Evolutionary conservation across 106 monocot species (phyloP).

Genomic region (Dendrobium huoshanense): DNA sequence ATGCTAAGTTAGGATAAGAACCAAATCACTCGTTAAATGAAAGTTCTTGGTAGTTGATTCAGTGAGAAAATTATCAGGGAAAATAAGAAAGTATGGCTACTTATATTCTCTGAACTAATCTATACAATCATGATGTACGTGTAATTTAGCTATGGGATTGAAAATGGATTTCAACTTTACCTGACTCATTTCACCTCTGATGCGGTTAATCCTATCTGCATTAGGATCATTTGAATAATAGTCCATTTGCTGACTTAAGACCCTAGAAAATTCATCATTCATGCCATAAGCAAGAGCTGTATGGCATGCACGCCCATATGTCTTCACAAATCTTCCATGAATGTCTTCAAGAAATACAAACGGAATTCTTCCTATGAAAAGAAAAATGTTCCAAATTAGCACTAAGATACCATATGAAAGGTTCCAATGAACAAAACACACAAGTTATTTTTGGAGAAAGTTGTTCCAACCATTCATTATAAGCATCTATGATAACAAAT

Average conservation of each 20-base stretch:
- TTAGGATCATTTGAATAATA: constrained; percentile 94
- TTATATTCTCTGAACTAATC: not conserved
- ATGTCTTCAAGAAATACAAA: constrained; percentile 97
- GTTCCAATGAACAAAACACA: not conserved
- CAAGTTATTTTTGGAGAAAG: not conserved
- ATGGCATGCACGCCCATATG: constrained; percentile 89
- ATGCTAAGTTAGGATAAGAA: not conserved
- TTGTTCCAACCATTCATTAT: not conserved
- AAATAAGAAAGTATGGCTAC: not conserved
- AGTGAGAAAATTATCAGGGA: not conserved
- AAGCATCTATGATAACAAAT: not conserved
- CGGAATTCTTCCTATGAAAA: constrained; percentile 74
- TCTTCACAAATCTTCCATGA: constrained; percentile 87
- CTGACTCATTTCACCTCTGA: constrained; percentile 97
- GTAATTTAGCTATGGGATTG: not conserved
- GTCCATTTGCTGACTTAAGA: constrained; percentile 92
- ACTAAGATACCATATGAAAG: not conserved
- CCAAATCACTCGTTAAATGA: not conserved
- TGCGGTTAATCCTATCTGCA: constrained; percentile 95
- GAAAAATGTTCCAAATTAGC: not conserved
- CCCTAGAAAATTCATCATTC: constrained; percentile 98
- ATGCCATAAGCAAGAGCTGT: constrained; percentile 95
- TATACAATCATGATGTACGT: not conserved
- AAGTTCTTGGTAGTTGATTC: not conserved
- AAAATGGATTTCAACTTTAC: constrained; percentile 22